Conservation (phyloP, 1,284 basidiomycete species). For the Ceratobasidium sp. region DNA sequence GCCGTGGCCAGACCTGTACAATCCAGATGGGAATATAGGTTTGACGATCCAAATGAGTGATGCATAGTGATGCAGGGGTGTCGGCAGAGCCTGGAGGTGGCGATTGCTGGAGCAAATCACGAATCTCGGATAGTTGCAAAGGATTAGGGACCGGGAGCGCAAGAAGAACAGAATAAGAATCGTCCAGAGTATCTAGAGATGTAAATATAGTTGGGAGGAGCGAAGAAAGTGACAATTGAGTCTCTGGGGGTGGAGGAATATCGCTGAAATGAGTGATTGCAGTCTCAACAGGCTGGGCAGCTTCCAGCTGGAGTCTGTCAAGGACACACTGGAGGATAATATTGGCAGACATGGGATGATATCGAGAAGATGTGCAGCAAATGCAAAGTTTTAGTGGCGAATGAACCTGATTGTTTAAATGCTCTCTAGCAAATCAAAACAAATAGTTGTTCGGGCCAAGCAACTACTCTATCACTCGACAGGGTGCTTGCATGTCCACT, state of each 20-base stretch:
- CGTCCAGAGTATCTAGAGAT: not conserved
- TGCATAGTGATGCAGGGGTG: slow-evolving; percentile 6
- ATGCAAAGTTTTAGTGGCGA: not conserved
- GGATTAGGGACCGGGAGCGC: slow-evolving; percentile 13
- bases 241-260: not conserved
- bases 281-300: slow-evolving; percentile 6
- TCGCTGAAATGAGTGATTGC: slow-evolving; percentile 15
- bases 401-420: not conserved
- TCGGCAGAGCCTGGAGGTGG: too few relatives aligned
- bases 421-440: not conserved
- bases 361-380: not conserved
- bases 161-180: not conserved
- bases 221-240: not conserved
- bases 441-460: not conserved
- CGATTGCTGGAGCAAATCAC: not conserved
- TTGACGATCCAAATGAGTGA: not conserved
- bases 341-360: not conserved
- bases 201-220: not conserved
- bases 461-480: not conserved
- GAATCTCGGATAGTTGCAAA: not conserved
- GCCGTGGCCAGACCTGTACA: slow-evolving; percentile 14
- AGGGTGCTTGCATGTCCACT: not conserved
- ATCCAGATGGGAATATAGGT: slow-evolving; percentile 5
- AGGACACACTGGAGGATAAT: not conserved
- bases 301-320: not conserved